A percentile compares a stretch with the other conserved stretches of the same genome.
Conservation (phyloP, 176 grass and related monocot genomes). For the Miscanthus lutarioriparius region DNA sequence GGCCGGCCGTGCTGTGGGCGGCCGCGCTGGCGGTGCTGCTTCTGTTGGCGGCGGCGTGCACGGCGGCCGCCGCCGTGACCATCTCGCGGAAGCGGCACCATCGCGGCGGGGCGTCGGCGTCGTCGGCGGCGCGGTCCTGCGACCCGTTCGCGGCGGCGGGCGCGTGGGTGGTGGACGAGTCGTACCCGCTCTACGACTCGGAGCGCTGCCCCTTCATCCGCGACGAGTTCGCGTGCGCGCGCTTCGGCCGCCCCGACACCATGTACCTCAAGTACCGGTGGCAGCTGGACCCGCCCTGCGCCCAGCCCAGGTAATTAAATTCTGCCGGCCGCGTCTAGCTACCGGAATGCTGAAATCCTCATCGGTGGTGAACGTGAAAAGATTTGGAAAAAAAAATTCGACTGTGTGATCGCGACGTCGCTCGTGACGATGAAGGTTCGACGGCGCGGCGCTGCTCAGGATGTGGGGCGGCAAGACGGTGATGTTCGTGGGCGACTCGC, state of each 20-base stretch:
- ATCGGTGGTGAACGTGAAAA: no score
- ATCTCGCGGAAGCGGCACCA: constrained; percentile 22
- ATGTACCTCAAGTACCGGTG: constrained; percentile 79
- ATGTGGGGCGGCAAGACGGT: constrained; percentile 73
- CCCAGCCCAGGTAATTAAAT: constrained; percentile 40
- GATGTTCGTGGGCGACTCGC: constrained; percentile 94
- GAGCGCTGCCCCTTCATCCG: constrained; percentile 75
- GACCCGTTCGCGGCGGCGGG: constrained; percentile 46
- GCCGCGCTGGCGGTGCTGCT: background rate
- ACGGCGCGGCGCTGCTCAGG: constrained; percentile 56
- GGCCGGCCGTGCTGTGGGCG: background rate
- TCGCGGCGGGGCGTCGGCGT: background rate
- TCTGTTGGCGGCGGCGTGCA: constrained; percentile 22
- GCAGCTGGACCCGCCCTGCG: constrained; percentile 59
- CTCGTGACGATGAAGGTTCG: constrained; percentile 31
- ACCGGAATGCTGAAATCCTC: no score
- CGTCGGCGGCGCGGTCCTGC: constrained; percentile 32
- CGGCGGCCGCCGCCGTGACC: constrained; percentile 30
- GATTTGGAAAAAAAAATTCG: no score
- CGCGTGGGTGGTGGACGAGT: constrained; percentile 68
- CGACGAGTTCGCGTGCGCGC: constrained; percentile 75
- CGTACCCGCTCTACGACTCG: constrained; percentile 83
- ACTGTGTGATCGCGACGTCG: no score
- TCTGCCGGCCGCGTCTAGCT: no score
- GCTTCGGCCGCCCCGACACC: constrained; percentile 67